Base-by-base conservation (phyloP, 345 rosid species). In the Arabidopsis arenosa region DNA sequence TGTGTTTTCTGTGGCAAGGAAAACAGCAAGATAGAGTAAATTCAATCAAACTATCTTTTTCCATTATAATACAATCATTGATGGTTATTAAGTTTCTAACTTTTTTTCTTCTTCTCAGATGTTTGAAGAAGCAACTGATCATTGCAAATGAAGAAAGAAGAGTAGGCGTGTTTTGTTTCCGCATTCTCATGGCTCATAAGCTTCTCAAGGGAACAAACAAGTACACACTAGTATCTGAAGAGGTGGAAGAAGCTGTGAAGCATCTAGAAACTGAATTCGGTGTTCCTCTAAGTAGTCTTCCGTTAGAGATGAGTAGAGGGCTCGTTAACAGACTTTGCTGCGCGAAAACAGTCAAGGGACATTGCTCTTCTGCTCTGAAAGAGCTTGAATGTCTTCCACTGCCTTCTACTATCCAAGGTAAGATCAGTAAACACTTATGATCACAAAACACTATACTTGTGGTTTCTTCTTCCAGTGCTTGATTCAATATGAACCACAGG, bases 61-160 rank as follows among this genome's bases (percentile, higher is more conserved):
- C n/a, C 43, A 66, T 17, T 36, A 18, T 23, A 1, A 12, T 45
- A 45, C 43, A 32, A 44, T 44, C 35, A 45, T 45, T 40, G 15
- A 35, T 60, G 21, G 47, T 1, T 63, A 48, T 43, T 73, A 30
- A 41, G 51, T 18, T 15, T 44, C 56, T 66, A 6, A 21, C 26
- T 33, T 8, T 33, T 73, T 2, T 4, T 41, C 26, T 13, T 15
- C 17, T 61, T 53, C 11, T 43, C 28, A 73, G 77, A 37, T 73
- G 77, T 40, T 87, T 87, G 93, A 88, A 81, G 77, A 87, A 86
- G 73, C 96, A 90, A 39, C 17, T 88, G 77, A 1, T 79, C 75
- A 68, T 83, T 51, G 96, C 89, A 43, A 80, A 71, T 56, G 89
- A 84, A 76, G 84, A 79, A 77, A 77, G 85, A 82, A 80, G 85